Conservation (phyloP, 2,329 filamentous ascomycete genomes). For the Fusarium sp. region DNA sequence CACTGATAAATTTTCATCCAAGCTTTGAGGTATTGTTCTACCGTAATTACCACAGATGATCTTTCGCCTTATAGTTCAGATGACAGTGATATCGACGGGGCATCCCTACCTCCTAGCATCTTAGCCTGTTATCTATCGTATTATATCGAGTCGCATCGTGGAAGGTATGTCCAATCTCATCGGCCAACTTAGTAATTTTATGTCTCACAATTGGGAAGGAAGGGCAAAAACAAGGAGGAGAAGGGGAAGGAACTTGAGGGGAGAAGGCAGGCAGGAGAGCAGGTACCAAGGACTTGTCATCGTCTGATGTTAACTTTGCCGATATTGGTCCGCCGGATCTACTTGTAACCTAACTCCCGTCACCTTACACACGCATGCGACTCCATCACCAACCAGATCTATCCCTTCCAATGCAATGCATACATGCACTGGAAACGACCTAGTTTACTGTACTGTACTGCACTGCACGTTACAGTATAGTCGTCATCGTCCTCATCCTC, state of each 20-base stretch:
- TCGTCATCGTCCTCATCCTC: neutral
- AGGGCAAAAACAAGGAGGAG: neutral
- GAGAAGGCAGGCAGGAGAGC: neutral
- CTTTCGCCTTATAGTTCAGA: constrained; percentile 21
- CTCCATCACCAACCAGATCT: constrained; percentile 16
- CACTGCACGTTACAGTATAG: neutral
- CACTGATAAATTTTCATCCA: neutral
- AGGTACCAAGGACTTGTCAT: neutral
- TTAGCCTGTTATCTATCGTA: constrained; percentile 2
- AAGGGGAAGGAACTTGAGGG: neutral
- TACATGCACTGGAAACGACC: neutral
- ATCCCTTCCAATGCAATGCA: neutral
- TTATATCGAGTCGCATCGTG: constrained; percentile 4
- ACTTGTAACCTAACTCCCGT: neutral
- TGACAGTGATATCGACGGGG: constrained; percentile 21
- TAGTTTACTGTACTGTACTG: neutral
- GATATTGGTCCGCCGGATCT: constrained; percentile 17
- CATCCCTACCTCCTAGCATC: constrained; percentile 22
- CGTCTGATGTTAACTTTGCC: constrained; percentile 5
- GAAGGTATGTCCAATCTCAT: constrained; percentile 2
- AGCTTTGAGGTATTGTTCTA: neutral
- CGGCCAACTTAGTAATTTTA: constrained; percentile 16
- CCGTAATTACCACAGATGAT: constrained; percentile 1
- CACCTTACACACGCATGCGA: constrained; percentile 9
- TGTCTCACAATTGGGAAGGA: constrained; percentile 6